Evolutionary conservation across 2,329 filamentous ascomycete species (phyloP).

Genomic region (Paecilomyces dactylethromorphus): DNA sequence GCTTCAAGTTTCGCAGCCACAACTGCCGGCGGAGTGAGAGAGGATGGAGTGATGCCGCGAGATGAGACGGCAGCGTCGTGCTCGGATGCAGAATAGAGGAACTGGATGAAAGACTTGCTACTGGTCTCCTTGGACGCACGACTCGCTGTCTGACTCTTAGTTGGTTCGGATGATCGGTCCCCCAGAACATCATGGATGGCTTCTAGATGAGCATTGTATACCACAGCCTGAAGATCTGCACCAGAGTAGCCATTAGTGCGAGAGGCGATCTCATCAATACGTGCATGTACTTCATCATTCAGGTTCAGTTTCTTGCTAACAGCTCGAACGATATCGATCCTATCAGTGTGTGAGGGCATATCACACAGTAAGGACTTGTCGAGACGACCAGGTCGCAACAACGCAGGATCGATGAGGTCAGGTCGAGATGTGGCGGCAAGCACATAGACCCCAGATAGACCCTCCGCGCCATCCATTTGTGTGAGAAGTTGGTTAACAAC

Average conservation of each 20-base stretch:
- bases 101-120: slow-evolving; percentile 62
- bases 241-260: slow-evolving; percentile 87
- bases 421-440: slow-evolving; percentile 89
- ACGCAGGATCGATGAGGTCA: slow-evolving; percentile 89
- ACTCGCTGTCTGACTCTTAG: slow-evolving; percentile 21
- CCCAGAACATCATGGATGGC: slow-evolving; percentile 90
- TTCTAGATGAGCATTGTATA: slow-evolving; percentile 94
- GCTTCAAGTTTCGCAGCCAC: slow-evolving; percentile 76
- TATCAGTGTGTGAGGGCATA: slow-evolving; percentile 72
- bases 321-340: slow-evolving; percentile 80
- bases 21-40: slow-evolving; percentile 68
- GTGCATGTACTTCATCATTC: slow-evolving; percentile 56
- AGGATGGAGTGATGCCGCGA: slow-evolving; percentile 41
- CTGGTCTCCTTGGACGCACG: slow-evolving; percentile 24
- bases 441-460: slow-evolving; percentile 89
- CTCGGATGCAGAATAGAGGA: slow-evolving; percentile 62
- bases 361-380: slow-evolving; percentile 93
- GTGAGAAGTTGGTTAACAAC: slow-evolving; percentile 98
- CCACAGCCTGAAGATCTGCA: slow-evolving; percentile 86
- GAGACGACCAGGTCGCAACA: slow-evolving; percentile 82
- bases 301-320: slow-evolving; percentile 77
- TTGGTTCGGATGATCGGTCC: slow-evolving; percentile 39
- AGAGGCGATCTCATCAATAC: slow-evolving; percentile 66
- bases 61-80: slow-evolving; percentile 44
- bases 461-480: slow-evolving; percentile 98